Conservation (phyloP, 1,284 basidiomycete species). For the Porphyrellus sp. region DNA sequence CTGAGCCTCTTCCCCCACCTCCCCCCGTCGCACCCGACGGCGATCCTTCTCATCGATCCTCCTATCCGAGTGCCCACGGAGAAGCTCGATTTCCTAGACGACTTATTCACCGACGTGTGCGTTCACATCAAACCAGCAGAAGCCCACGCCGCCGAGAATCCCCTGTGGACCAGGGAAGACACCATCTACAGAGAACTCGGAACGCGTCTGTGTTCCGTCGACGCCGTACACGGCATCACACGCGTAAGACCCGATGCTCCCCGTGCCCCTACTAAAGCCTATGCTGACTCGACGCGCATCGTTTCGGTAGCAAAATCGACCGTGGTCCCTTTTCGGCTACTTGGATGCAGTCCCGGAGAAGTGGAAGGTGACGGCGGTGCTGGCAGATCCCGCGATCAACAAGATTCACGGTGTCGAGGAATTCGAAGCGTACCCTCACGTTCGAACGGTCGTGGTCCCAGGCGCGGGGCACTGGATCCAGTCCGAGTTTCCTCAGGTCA, state of each 20-base stretch:
- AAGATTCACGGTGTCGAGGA: conserved; percentile 1
- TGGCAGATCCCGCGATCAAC: conserved; percentile 18
- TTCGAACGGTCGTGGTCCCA: conserved; percentile 11
- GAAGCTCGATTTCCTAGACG: neutral
- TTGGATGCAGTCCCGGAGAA: conserved; percentile 8
- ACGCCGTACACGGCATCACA: neutral
- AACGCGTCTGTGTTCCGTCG: neutral
- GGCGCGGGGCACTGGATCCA: conserved; percentile 25
- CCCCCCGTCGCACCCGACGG: neutral
- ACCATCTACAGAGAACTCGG: neutral
- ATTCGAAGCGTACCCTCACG: conserved; percentile 9
- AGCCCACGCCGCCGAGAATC: neutral
- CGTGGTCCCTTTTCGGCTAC: conserved; percentile 17
- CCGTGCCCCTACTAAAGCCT: too few species aligned
- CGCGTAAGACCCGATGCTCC: neutral
- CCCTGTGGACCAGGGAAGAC: neutral
- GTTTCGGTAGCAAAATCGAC: conserved; percentile 21
- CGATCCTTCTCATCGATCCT: neutral
- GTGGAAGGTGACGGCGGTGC: conserved; percentile 20
- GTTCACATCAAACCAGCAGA: neutral
- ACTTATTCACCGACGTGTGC: neutral
- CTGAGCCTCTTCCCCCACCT: neutral
- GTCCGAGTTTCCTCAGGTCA: conserved; percentile 16
- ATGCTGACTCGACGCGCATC: too few species aligned
- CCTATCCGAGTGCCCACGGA: neutral